phyloP scores from a whole-genome alignment of 208 protist species.

The Jaenimonas drosophilae region DNA sequence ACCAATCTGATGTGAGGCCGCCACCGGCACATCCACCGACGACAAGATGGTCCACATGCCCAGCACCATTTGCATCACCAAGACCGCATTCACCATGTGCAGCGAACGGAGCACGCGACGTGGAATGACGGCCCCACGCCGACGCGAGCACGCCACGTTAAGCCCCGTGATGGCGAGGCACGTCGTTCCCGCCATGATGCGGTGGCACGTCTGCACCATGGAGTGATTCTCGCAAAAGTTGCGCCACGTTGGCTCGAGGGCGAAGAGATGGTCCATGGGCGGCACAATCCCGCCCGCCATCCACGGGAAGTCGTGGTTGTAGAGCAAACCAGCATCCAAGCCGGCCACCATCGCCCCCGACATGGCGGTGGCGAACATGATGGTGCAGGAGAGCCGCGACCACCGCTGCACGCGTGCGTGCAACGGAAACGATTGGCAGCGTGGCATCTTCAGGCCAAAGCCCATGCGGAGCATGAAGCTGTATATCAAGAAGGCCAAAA shows the following conservation, averaged over 20 bases:
- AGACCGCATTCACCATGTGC: conserved; percentile 41
- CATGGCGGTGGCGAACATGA: conserved; percentile 75
- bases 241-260: conserved; percentile 55
- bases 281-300: conserved; percentile 81
- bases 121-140: conserved; percentile 23
- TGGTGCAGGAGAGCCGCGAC: conserved; percentile 36
- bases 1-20: conserved; percentile 79
- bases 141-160: conserved; percentile 33
- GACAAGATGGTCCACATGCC: conserved; percentile 92
- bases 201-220: conserved; percentile 68
- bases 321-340: conserved; percentile 82
- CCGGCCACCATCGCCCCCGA: conserved; percentile 88
- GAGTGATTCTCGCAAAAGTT: conserved; percentile 83
- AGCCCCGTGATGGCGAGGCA: conserved; percentile 33
- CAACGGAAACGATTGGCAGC: conserved; percentile 24
- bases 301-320: conserved; percentile 86
- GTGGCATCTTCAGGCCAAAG: conserved; percentile 49
- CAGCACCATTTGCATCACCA: conserved; percentile 74
- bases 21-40: conserved; percentile 85
- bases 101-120: conserved; percentile 30
- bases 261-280: conserved; percentile 52
- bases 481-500: conserved; percentile 94
- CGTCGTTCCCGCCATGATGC: conserved; percentile 48
- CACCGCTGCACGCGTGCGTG: conserved; percentile 31
- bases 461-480: conserved; percentile 70